Evolutionary conservation across 345 rosid genomes (phyloP).

Genomic region (Linum usitatissimum): DNA sequence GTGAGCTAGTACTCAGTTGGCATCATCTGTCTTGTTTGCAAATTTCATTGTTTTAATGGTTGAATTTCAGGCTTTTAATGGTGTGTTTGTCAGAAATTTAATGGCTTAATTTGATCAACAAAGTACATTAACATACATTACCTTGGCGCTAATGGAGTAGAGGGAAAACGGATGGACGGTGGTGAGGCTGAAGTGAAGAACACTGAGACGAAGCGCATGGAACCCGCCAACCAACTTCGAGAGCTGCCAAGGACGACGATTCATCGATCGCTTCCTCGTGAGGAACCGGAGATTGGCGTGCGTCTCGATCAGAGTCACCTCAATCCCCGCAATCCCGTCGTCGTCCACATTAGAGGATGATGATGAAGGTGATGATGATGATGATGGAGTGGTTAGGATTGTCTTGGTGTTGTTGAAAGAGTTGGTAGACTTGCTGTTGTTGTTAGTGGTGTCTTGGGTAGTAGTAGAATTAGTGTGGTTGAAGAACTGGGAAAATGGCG

Average conservation of each 20-base stretch:
- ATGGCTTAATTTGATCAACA: too few species aligned
- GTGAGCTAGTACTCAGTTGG: too few species aligned
- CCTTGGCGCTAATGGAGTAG: slow-evolving; percentile 80
- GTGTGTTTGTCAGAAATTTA: too few species aligned
- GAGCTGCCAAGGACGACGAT: slow-evolving; percentile 35
- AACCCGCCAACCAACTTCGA: slow-evolving; percentile 49
- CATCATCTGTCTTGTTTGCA: too few species aligned
- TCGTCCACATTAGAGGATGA: slow-evolving; percentile 39
- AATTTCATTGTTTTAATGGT: too few species aligned
- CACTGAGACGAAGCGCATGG: slow-evolving; percentile 51
- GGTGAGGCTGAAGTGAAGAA: slow-evolving; percentile 69
- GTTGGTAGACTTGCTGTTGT: slow-evolving; percentile 10
- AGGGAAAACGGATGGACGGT: slow-evolving; percentile 43
- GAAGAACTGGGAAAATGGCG: not conserved
- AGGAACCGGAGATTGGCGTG: slow-evolving; percentile 80
- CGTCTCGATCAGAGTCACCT: slow-evolving; percentile 73
- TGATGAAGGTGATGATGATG: slow-evolving; percentile 23
- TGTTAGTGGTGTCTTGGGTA: not conserved
- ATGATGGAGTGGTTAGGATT: slow-evolving; percentile 46
- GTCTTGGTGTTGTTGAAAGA: slow-evolving; percentile 44
- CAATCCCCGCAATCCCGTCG: slow-evolving; percentile 57
- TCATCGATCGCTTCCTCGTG: slow-evolving; percentile 18
- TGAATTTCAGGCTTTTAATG: too few species aligned
- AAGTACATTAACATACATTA: slow-evolving; percentile 9
- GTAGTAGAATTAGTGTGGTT: not conserved